A percentile compares a stretch with the other conserved stretches of the same genome.
Conservation (phyloP, 805 yeast genomes). For the Saccharomyces mikatae region DNA sequence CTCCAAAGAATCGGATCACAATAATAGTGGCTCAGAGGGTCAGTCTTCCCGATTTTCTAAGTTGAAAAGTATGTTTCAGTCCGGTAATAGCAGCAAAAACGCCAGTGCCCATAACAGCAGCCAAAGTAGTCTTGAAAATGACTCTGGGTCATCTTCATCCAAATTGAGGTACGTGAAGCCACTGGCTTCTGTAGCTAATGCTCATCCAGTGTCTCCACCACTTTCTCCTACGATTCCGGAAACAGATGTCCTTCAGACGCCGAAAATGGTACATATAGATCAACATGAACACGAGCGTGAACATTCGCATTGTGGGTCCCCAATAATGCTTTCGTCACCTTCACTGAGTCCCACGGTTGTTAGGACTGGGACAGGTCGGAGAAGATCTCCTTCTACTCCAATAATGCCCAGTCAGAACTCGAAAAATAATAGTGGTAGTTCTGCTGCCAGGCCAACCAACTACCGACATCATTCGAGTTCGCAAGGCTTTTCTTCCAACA, state of each 20-base stretch:
- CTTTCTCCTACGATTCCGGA: neutral
- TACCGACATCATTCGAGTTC: neutral
- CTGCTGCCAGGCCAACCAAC: neutral
- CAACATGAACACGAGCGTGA: neutral
- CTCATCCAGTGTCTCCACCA: constrained; percentile 2
- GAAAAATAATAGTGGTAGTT: neutral
- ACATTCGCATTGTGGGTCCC: neutral
- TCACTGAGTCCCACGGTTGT: neutral
- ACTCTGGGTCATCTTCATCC: neutral
- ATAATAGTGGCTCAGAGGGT: constrained; percentile 2
- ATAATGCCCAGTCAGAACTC: constrained; percentile 14
- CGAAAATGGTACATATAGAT: neutral
- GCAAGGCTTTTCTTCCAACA: constrained; percentile 2
- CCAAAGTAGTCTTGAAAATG: neutral
- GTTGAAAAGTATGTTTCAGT: constrained; percentile 17
- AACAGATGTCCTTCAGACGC: neutral
- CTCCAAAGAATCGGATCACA: neutral
- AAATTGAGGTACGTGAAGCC: neutral
- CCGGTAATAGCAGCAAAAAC: constrained; percentile 6
- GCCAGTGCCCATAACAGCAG: neutral
- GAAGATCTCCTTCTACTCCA: constrained; percentile 20
- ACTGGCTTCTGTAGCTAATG: constrained; percentile 2
- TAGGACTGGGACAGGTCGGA: constrained; percentile 3
- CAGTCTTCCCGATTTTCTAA: constrained; percentile 16
- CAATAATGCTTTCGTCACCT: neutral